Evolutionary conservation across 2,329 filamentous ascomycete genomes (phyloP), one percentile per base, ranked within the genome.

Genomic region (Tolypocladium sp.): DNA sequence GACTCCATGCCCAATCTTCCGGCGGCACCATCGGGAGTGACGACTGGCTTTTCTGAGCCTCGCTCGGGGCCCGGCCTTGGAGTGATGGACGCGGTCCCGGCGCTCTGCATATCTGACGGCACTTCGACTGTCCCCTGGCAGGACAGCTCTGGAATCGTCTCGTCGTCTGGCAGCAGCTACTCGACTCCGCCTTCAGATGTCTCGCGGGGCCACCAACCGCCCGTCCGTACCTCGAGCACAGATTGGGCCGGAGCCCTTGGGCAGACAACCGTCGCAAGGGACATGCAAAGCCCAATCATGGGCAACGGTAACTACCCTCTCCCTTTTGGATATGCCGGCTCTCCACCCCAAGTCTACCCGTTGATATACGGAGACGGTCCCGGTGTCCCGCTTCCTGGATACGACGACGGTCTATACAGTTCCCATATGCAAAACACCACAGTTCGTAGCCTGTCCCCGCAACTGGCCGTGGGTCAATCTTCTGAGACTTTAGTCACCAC

Each of bases 371-470:
- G 69, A 40, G 69, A 68, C 37, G 59, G 59, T 35, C 62, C 71
- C 60, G 63, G 62, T 2, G 58, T 75, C 40, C 63, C 69, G 22
- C 66, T 77, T 52, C 59, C 71, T 35, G 68, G 67, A 27, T 79
- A 74, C 60, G 60, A 71, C 42, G 73, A 76, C 37, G 69, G 73
- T 52, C 68, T 77, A 58, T 73, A 74, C 46, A 68, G 69, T 57
- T 60, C 73, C 42, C 70, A 74, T 51, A 68, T 71, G 51, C 74
- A 74, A 61, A 63, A 69, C 64, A 73, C 72, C 67, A 71, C 76
- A 68, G 74, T 81, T 73, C 78, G 79, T 76, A 78, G 76, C 71
- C 72, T 76, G 63, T 78, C 78, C 68, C 78, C 79, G 71, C 73
- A 74, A 68, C 68, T 76, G 66, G 74, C 76, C 64, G 73, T 76